Evolutionary conservation across 768 basidiomycete species (phyloP).

Genomic region (Kwoniella dejecticola): DNA sequence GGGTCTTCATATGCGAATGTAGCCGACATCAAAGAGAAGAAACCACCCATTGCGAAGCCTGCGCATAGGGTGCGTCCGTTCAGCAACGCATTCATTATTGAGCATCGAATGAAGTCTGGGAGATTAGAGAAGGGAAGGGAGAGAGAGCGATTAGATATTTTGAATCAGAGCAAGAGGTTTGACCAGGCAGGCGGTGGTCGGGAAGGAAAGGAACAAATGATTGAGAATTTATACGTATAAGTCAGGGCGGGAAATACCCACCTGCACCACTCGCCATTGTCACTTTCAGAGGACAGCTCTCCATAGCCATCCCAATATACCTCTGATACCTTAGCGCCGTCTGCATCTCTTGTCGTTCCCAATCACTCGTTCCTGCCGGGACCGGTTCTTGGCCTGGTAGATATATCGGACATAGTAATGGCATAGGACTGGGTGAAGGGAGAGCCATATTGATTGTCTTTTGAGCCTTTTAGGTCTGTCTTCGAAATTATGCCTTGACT

Average conservation of each 20-base stretch:
- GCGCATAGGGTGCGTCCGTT: too few relatives aligned
- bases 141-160: background rate
- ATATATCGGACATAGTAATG: slow-evolving; percentile 69
- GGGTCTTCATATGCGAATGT: slow-evolving; percentile 96
- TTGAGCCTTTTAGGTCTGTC: background rate
- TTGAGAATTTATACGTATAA: too few relatives aligned
- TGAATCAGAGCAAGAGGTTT: too few relatives aligned
- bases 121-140: too few relatives aligned
- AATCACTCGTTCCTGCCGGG: slow-evolving; percentile 78
- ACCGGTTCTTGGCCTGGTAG: slow-evolving; percentile 76
- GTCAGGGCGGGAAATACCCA: too few relatives aligned
- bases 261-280: slow-evolving; percentile 78
- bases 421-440: slow-evolving; percentile 21
- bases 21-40: slow-evolving; percentile 94
- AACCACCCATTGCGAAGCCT: slow-evolving; percentile 91
- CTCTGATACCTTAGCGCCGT: slow-evolving; percentile 77
- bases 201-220: too few relatives aligned
- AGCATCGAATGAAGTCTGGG: too few relatives aligned
- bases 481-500: too few relatives aligned
- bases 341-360: slow-evolving; percentile 68
- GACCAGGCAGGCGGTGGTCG: too few relatives aligned
- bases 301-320: slow-evolving; percentile 71
- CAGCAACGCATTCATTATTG: too few relatives aligned
- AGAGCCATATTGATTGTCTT: slow-evolving; percentile 8
- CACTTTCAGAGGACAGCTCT: slow-evolving; percentile 83